Evolutionary conservation across 2,329 filamentous ascomycete genomes (phyloP).

Genomic region (Nothomitra cinnamomea): DNA sequence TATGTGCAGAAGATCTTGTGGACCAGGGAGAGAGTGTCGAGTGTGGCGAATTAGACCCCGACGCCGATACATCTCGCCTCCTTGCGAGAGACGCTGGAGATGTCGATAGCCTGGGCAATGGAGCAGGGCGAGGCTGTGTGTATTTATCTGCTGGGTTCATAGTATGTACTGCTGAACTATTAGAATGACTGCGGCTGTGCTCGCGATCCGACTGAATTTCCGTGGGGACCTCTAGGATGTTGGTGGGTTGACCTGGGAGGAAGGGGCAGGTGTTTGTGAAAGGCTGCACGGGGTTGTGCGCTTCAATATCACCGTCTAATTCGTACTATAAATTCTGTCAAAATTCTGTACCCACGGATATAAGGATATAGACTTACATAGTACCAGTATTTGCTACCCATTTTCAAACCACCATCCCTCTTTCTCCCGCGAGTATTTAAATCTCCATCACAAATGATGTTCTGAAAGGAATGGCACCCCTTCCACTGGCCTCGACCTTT

Average conservation of each 20-base stretch:
- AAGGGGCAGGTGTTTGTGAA: constrained; percentile 69
- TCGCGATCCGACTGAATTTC: constrained; percentile 33
- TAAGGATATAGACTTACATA: constrained; percentile 45
- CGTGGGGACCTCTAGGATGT: constrained; percentile 64
- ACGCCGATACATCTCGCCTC: constrained; percentile 8
- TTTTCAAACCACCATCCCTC: constrained; percentile 66
- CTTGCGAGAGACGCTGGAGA: constrained; percentile 21
- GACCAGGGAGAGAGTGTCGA: constrained; percentile 14
- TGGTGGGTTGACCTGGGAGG: constrained; percentile 74
- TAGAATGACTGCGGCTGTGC: constrained; percentile 11
- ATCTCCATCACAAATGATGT: constrained; percentile 70
- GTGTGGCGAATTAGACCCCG: not conserved
- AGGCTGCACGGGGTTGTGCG: constrained; percentile 53
- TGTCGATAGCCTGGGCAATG: constrained; percentile 30
- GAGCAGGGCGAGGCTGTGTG: constrained; percentile 45
- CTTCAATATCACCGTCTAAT: constrained; percentile 61
- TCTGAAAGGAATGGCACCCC: constrained; percentile 71
- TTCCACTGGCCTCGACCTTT: constrained; percentile 65
- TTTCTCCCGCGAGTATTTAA: constrained; percentile 32
- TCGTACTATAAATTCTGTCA: constrained; percentile 45
- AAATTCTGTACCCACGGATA: constrained; percentile 3
- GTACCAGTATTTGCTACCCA: constrained; percentile 91
- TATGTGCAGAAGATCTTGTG: not conserved
- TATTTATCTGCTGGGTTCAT: constrained; percentile 68
- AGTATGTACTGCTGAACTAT: constrained; percentile 38